phyloP scores from a whole-genome alignment of 2,329 filamentous ascomycete genomes.

The Neocatenulostroma microsporum region DNA sequence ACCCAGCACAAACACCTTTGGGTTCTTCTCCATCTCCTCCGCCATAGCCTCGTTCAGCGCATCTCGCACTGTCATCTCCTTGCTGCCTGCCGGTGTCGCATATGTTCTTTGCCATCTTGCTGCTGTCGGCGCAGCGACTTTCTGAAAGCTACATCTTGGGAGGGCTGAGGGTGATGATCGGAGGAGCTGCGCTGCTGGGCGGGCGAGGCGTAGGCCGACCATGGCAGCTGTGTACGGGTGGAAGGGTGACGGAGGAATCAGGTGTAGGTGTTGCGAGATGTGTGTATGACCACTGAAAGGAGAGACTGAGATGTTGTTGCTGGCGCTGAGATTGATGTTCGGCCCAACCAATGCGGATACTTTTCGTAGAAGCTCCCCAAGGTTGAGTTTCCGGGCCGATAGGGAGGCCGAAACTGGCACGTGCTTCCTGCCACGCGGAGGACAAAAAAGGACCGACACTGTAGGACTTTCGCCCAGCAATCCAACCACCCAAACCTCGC shows the following conservation, averaged over 20 bases:
- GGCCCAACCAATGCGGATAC: no score
- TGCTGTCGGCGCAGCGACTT: slow-evolving; percentile 41
- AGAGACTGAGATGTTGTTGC: no score
- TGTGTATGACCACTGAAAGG: no score
- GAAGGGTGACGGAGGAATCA: background rate
- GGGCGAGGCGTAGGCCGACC: slow-evolving; percentile 55
- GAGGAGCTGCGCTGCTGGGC: slow-evolving; percentile 56
- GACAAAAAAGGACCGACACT: no score
- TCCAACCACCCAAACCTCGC: no score
- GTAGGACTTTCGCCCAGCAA: no score
- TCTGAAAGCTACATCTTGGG: slow-evolving; percentile 46
- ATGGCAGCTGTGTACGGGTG: slow-evolving; percentile 31
- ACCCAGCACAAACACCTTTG: slow-evolving; percentile 91
- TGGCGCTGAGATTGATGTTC: no score
- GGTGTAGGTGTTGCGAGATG: no score
- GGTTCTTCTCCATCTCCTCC: slow-evolving; percentile 90
- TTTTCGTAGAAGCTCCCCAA: no score
- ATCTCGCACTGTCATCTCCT: slow-evolving; percentile 95
- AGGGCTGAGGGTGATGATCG: slow-evolving; percentile 46
- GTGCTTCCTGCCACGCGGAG: no score
- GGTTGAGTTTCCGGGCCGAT: no score
- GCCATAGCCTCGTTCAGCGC: slow-evolving; percentile 96
- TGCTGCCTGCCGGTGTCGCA: slow-evolving; percentile 55
- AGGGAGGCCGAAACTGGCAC: no score
- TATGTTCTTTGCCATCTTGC: slow-evolving; percentile 44